phyloP scores from a whole-genome alignment of 2,329 filamentous ascomycete species.

The Cladosporium sphaerospermum region DNA sequence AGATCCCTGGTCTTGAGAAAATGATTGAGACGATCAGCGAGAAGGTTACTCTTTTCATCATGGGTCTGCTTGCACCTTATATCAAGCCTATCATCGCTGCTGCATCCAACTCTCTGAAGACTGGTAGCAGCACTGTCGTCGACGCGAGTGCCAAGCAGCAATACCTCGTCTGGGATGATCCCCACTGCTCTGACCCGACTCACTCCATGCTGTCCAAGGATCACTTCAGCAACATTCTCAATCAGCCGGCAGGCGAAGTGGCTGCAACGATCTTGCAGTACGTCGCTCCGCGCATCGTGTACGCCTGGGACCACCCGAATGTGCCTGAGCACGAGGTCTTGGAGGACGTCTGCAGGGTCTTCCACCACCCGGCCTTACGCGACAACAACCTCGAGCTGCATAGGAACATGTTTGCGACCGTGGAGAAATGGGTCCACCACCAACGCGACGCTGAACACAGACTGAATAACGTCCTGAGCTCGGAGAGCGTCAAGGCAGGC shows the following conservation, averaged over 20 bases:
- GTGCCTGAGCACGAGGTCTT: conserved; percentile 78
- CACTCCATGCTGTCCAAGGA: conserved; percentile 49
- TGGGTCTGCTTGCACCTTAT: conserved; percentile 86
- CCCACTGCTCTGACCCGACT: conserved; percentile 43
- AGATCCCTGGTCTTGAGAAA: conserved; percentile 82
- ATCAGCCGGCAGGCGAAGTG: conserved; percentile 43
- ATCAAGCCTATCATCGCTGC: conserved; percentile 85
- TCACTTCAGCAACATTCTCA: conserved; percentile 47
- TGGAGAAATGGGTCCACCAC: conserved; percentile 72
- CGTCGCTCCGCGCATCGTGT: conserved; percentile 77
- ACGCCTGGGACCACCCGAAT: conserved; percentile 84
- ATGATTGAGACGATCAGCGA: conserved; percentile 93
- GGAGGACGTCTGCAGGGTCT: conserved; percentile 71
- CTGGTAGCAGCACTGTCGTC: conserved; percentile 69
- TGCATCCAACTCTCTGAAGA: conserved; percentile 77
- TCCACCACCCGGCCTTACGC: conserved; percentile 84
- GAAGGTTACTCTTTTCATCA: conserved; percentile 82
- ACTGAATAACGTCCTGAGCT: conserved; percentile 70
- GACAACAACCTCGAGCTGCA: conserved; percentile 74
- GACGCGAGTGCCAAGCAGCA: conserved; percentile 46
- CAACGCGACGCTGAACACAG: conserved; percentile 52
- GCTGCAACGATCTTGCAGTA: conserved; percentile 67
- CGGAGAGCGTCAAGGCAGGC: conserved; percentile 74
- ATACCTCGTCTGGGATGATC: conserved; percentile 45
- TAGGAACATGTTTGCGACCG: conserved; percentile 78